Conservation (phyloP, 169 alveolate genomes). For the Gregarina niphandrodes region DNA sequence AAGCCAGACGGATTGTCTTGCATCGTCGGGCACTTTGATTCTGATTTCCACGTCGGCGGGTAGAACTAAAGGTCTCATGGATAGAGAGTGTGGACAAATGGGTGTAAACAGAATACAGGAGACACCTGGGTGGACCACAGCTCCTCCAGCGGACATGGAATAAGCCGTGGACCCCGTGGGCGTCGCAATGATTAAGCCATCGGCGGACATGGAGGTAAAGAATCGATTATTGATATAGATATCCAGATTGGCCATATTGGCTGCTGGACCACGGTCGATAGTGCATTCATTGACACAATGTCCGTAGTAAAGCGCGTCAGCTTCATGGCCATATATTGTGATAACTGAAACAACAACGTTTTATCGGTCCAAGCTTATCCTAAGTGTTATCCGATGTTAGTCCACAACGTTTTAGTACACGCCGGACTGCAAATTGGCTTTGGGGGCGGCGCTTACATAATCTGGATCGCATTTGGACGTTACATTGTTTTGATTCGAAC, state of each 20-base stretch:
- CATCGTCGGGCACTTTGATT: slow-evolving; percentile 28
- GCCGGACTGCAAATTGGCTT: not conserved
- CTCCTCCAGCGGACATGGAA: slow-evolving; percentile 85
- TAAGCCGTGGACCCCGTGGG: slow-evolving; percentile 97
- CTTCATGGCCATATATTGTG: not conserved
- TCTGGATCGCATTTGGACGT: slow-evolving; percentile 6
- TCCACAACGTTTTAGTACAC: not conserved
- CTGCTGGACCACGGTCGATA: slow-evolving; percentile 34
- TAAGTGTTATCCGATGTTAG: no score
- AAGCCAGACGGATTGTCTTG: slow-evolving; percentile 30
- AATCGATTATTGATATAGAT: slow-evolving; percentile 26
- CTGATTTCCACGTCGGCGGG: slow-evolving; percentile 35
- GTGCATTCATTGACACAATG: slow-evolving; percentile 31
- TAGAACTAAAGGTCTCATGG: slow-evolving; percentile 72
- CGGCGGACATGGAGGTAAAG: slow-evolving; percentile 41
- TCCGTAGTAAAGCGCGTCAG: not conserved
- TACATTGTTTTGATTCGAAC: slow-evolving; percentile 9
- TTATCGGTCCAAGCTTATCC: no score
- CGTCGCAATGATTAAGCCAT: slow-evolving; percentile 57
- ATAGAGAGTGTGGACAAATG: slow-evolving; percentile 76
- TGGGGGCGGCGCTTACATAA: slow-evolving; percentile 2
- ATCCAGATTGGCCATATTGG: slow-evolving; percentile 26
- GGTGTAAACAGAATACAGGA: slow-evolving; percentile 64
- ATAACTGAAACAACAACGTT: not conserved
- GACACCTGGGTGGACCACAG: slow-evolving; percentile 73